Evolutionary conservation across 192 early-diverging fungal species (phyloP), one percentile per base, ranked within the genome.

Genomic region (Entophlyctis luteolus): DNA sequence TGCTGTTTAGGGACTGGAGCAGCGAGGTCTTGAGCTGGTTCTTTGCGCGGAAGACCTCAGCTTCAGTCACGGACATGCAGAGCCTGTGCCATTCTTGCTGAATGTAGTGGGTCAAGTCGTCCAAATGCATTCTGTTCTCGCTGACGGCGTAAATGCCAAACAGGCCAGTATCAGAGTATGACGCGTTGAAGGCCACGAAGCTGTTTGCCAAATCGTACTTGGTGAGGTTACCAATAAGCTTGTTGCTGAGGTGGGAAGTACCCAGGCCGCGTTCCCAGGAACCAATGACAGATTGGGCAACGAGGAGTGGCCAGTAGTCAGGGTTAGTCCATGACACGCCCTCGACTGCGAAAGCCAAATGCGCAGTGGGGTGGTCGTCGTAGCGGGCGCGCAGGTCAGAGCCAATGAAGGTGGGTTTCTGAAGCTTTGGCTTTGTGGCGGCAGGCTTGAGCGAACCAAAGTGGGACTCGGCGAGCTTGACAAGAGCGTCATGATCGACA

Each of bases 171-270:
- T 98, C 96, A 39, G 89, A 88, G 87, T 98, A 98, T 18, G 93
- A 94, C 27, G 96, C 98, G 84, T 98, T 97, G 86, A 98, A 98
- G 53, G 94, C 90, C 92, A 96, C 93, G 89, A 95, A 98, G 54
- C 92, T 95, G 83, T 95, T 98, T 72, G 94, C 96, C 59, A 98
- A 82, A 50, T 67, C 37, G 79, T 89, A 75, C 79, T 93, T 82
- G 77, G 86, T 78, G 57, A 98, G 80, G 48, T 90, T 81, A 73
- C 87, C 81, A 46, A 95, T 91, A 63, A 98, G 81, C 48, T 89
- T 83, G 48, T 94, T 94, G 46, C 87, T 89, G 59, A 90, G 80
- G 79, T 96, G 89, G 62, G 92, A 89, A 48, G 89, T 90, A 34
- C 95, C 95, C 49, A 97, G 80, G 27, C 92, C 89, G 63, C 94